Percentiles rank a stretch among this genome's conserved stretches.
phyloP scores from a whole-genome alignment of 1,284 basidiomycete genomes.

The Heterobasidion parviporum region DNA sequence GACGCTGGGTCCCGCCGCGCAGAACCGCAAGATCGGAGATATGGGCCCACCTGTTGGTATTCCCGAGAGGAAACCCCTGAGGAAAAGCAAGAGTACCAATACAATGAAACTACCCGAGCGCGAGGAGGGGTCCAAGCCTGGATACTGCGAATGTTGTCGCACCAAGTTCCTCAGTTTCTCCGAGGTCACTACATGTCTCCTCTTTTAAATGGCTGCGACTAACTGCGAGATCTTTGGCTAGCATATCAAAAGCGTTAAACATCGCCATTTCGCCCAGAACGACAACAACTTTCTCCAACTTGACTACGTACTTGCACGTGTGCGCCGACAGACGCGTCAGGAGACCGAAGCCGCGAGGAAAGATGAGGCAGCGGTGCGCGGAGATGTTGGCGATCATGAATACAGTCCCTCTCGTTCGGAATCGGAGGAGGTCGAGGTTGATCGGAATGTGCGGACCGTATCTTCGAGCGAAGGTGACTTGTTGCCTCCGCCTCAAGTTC shows the following conservation, averaged over 20 bases:
- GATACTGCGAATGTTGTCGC: slow-evolving; percentile 98
- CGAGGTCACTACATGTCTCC: slow-evolving; percentile 38
- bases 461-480: slow-evolving; percentile 11
- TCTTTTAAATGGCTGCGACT: neutral
- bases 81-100: slow-evolving; percentile 74
- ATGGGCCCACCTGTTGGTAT: slow-evolving; percentile 64
- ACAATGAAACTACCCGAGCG: slow-evolving; percentile 66
- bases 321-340: slow-evolving; percentile 51
- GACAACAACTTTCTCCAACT: slow-evolving; percentile 77
- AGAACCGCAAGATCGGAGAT: slow-evolving; percentile 23
- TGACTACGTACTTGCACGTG: slow-evolving; percentile 70
- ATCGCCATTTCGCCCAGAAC: slow-evolving; percentile 82
- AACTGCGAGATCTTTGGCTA: slow-evolving; percentile 22
- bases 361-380: neutral
- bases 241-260: slow-evolving; percentile 75
- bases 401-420: slow-evolving; percentile 3
- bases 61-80: slow-evolving; percentile 46
- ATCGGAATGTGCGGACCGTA: neutral
- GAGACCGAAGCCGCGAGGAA: slow-evolving; percentile 3
- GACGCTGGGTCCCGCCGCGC: slow-evolving; percentile 21
- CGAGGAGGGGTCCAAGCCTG: slow-evolving; percentile 84
- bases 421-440: neutral
- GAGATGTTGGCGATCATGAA: neutral
- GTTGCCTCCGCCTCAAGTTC: slow-evolving; percentile 8
- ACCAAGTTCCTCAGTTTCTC: slow-evolving; percentile 87